Evolutionary conservation across 371 early-diverging fungal species (phyloP), one percentile per base, ranked within the genome.

Genomic region (Lichtheimia ornata): DNA sequence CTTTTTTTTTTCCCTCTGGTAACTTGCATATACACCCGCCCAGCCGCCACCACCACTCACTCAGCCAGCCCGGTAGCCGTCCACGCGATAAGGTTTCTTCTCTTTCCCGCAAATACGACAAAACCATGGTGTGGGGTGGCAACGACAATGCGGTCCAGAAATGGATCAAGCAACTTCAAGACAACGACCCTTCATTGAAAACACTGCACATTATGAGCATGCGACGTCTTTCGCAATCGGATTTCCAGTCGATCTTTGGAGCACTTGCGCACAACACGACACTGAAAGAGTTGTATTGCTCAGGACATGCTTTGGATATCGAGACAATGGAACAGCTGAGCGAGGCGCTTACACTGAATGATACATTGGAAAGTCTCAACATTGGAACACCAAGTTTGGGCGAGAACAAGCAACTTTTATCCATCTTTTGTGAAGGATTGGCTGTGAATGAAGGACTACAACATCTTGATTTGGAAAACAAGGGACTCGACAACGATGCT

Each of bases 121-220:
- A 1, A 56, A 18, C 9, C 22, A 86, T 86, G 86, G 84, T 75
- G 50, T 86, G 86, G 86, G 86, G 84, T 27, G 82, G 83, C 35
- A 82, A 81, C 59, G 76, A 82, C 59, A 77, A 76, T 63, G 79
- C 76, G 35, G 79, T 83, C 40, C 77, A 84, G 24, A 63, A 70
- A 49, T 86, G 86, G 86, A 72, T 80, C 43, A 81, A 83, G 52
- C 84, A 84, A 27, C 77, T 86, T 2, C 57, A 64, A 45, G 76
- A 74, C 2, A 83, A 86, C 44, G 86, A 86, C 55, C 69, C 78
- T 2, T 72, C 74, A 15, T 72, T 86, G 40, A 75, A 69, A 0
- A 72, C 79, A 24, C 70, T 86, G 5, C 86, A 86, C 56, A 86
- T 86, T 63, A 76, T 86, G 59, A 83, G 84, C 58, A 82, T 86